Conservation (phyloP, 2,329 filamentous ascomycete species). For the Fusarium camptoceras region DNA sequence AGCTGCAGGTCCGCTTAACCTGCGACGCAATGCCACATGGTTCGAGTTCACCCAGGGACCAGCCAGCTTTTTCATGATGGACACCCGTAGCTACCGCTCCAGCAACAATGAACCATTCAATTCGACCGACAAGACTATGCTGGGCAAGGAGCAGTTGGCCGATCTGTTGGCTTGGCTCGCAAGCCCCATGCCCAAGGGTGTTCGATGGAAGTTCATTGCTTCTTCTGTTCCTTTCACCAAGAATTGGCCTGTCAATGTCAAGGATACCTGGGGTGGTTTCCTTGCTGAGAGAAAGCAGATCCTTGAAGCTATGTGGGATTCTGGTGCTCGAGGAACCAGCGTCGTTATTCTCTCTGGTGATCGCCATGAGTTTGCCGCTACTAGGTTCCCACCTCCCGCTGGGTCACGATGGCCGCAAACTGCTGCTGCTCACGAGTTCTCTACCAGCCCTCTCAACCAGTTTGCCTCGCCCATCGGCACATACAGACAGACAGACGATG, state of each 20-base stretch:
- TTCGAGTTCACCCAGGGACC: slow-evolving; percentile 92
- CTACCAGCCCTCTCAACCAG: slow-evolving; percentile 89
- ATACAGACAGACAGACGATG: slow-evolving; percentile 82
- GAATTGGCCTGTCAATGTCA: slow-evolving; percentile 90
- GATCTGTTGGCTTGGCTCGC: slow-evolving; percentile 84
- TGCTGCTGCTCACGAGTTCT: slow-evolving; percentile 87
- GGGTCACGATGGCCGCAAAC: slow-evolving; percentile 71
- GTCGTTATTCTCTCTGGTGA: slow-evolving; percentile 90
- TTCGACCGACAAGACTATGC: slow-evolving; percentile 82
- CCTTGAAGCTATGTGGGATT: slow-evolving; percentile 93
- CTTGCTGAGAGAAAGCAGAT: slow-evolving; percentile 81
- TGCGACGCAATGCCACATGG: slow-evolving; percentile 74
- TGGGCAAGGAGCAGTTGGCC: slow-evolving; percentile 80
- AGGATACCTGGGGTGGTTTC: slow-evolving; percentile 96
- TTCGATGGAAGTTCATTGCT: slow-evolving; percentile 93
- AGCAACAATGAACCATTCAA: slow-evolving; percentile 70
- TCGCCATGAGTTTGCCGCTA: slow-evolving; percentile 96
- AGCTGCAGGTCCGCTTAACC: slow-evolving; percentile 56
- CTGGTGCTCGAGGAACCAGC: slow-evolving; percentile 78
- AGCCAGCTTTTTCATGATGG: slow-evolving; percentile 93
- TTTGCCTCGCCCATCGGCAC: slow-evolving; percentile 90
- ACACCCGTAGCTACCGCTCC: slow-evolving; percentile 89
- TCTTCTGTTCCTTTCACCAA: slow-evolving; percentile 96
- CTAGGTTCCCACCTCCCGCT: slow-evolving; percentile 74
- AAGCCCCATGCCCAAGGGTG: slow-evolving; percentile 77